Percentiles rank a stretch among this genome's conserved stretches.
phyloP scores from a whole-genome alignment of 139 green algal species.

The Chlorella sp. region DNA sequence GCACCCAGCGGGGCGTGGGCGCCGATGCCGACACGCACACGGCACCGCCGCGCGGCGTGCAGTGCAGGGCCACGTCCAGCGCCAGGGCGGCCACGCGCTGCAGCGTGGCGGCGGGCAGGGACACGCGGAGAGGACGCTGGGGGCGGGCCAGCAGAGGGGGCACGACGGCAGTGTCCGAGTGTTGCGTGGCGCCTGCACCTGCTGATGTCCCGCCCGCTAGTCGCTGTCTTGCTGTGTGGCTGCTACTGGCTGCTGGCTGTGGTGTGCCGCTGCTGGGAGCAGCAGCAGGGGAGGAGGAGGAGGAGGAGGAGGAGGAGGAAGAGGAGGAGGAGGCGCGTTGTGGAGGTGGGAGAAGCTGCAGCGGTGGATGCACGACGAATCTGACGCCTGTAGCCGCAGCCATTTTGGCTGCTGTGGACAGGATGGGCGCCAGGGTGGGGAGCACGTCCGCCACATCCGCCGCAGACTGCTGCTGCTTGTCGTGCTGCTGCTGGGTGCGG shows the following conservation, averaged over 20 bases:
- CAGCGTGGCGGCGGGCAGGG: slow-evolving; percentile 1
- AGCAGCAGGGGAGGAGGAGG: neutral
- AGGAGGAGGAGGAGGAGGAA: neutral
- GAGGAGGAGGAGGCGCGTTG: slow-evolving; percentile 9
- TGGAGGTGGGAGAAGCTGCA: no score
- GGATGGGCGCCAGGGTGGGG: no score
- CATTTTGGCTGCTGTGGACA: no score
- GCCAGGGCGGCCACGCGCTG: slow-evolving; percentile 14
- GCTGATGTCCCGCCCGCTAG: no score
- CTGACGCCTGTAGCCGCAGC: no score
- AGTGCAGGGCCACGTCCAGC: slow-evolving; percentile 34
- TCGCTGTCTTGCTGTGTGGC: no score
- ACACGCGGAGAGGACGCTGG: slow-evolving; percentile 22
- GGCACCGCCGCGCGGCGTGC: slow-evolving; percentile 32
- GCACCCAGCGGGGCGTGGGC: neutral
- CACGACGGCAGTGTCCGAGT: neutral
- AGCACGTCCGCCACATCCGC: no score
- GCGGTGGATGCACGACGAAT: no score
- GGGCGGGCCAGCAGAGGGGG: slow-evolving; percentile 13
- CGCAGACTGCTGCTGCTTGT: no score
- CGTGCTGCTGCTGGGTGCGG: no score
- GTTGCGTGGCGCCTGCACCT: neutral
- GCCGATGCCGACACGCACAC: slow-evolving; percentile 16
- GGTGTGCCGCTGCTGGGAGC: neutral
- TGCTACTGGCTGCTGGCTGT: neutral